These are phyloP conservation scores for Logfia minima DNA, from an alignment of 129 eudicot species.

Conservation along the genomic window DNA sequence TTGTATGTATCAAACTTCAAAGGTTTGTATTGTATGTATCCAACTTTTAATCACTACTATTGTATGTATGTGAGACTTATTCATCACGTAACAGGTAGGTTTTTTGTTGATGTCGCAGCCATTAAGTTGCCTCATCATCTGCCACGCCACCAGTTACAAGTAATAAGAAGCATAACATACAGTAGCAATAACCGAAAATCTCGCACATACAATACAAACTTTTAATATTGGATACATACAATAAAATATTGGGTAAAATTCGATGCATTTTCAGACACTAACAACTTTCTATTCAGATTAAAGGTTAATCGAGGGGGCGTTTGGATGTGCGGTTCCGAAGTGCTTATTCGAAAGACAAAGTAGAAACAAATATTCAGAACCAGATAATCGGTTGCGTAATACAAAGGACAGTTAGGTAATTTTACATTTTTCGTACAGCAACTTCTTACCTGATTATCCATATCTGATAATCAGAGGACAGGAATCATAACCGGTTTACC, in stretches of 20 bases:
- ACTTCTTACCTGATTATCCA: conserved; percentile 28
- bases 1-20: neutral
- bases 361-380: neutral
- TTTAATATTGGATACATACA: neutral
- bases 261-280: neutral
- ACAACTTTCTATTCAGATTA: neutral
- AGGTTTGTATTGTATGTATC: neutral
- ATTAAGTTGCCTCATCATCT: neutral
- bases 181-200: neutral
- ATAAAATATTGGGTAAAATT: no score
- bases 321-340: conserved; percentile 11
- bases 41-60: neutral
- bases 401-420: conserved; percentile 1
- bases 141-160: neutral
- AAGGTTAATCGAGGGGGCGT: conserved; percentile 4
- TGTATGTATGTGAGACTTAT: neutral
- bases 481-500: conserved; percentile 21
- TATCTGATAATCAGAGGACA: conserved; percentile 26
- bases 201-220: neutral
- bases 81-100: neutral
- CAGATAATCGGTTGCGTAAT: conserved; percentile 8
- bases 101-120: conserved; percentile 9
- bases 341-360: neutral
- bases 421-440: conserved; percentile 20
- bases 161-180: neutral